Percentiles rank a stretch among this genome's conserved stretches.
phyloP scores from a whole-genome alignment of 148 eudicot genomes.

The Amaranthus hypochondriacus region DNA sequence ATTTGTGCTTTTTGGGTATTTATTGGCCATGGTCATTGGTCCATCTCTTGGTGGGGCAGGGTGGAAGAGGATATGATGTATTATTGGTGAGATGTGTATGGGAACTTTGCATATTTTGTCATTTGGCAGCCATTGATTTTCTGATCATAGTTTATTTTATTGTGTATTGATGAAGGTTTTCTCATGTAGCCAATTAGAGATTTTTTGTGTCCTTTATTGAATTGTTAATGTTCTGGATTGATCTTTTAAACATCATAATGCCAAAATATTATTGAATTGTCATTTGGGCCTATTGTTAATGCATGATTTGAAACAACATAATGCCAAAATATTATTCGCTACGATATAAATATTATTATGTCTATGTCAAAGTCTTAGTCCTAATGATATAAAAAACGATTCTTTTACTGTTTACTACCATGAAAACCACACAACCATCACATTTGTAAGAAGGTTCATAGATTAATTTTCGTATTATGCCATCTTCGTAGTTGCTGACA shows the following conservation, averaged over 20 bases:
- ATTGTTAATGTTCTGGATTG: neutral
- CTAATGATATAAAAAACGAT: no score
- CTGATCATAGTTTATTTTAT: neutral
- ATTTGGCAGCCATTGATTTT: neutral
- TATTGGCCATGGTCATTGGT: no score
- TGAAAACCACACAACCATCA: no score
- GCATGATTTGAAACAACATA: no score
- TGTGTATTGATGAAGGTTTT: neutral
- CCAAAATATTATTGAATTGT: neutral
- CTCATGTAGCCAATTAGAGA: neutral
- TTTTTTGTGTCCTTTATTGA: neutral
- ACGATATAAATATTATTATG: no score
- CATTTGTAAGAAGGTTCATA: no score
- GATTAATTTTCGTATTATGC: no score
- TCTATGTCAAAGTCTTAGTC: no score
- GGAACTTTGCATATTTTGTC: neutral
- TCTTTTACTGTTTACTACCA: no score
- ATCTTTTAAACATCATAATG: neutral
- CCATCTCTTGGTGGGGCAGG: neutral
- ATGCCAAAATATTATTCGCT: no score
- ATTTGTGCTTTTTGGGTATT: neutral
- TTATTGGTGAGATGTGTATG: neutral
- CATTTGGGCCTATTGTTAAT: neutral
- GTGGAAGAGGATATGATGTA: neutral
- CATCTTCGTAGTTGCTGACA: no score